These are phyloP conservation scores for Alopecurus myosuroides DNA, from an alignment of 176 grass and related monocot species.

Conservation along the genomic window DNA sequence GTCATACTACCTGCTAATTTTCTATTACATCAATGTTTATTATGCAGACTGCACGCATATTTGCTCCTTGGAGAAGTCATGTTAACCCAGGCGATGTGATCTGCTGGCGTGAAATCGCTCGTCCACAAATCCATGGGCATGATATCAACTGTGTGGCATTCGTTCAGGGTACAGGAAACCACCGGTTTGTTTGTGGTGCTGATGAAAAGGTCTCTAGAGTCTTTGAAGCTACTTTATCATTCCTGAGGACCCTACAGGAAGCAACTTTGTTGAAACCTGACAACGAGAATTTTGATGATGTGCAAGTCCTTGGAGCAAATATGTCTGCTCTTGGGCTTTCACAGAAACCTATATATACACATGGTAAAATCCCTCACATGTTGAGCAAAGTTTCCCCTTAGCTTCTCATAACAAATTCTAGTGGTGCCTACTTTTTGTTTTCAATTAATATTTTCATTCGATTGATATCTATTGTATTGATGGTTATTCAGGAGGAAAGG, in stretches of 20 bases:
- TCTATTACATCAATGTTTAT: slow-evolving; percentile 20
- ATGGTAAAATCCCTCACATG: slow-evolving; percentile 43
- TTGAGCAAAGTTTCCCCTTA: slow-evolving; percentile 6
- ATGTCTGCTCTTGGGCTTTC: slow-evolving; percentile 99
- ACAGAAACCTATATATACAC: slow-evolving; percentile 91
- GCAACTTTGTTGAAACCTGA: slow-evolving; percentile 59
- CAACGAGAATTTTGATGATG: slow-evolving; percentile 50
- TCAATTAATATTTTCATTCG: slow-evolving; percentile 7
- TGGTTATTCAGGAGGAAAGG: slow-evolving; percentile 49
- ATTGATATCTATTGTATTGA: slow-evolving; percentile 23
- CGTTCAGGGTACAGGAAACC: slow-evolving; percentile 76
- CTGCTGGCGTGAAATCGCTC: slow-evolving; percentile 77
- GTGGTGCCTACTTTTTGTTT: background rate
- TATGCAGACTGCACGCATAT: slow-evolving; percentile 79
- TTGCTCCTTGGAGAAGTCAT: slow-evolving; percentile 79
- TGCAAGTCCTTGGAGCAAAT: slow-evolving; percentile 94
- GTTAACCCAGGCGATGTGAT: slow-evolving; percentile 36
- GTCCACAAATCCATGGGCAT: slow-evolving; percentile 87
- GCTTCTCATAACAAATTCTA: slow-evolving; percentile 1
- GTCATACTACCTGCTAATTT: slow-evolving; percentile 17
- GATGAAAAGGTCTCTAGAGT: slow-evolving; percentile 98
- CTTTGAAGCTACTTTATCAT: slow-evolving; percentile 92
- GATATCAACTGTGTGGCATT: slow-evolving; percentile 87
- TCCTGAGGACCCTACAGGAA: slow-evolving; percentile 78
- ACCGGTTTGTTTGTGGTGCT: slow-evolving; percentile 83